Evolutionary conservation across 2,329 filamentous ascomycete species (phyloP).

Genomic region (Verruconis gallopava): DNA sequence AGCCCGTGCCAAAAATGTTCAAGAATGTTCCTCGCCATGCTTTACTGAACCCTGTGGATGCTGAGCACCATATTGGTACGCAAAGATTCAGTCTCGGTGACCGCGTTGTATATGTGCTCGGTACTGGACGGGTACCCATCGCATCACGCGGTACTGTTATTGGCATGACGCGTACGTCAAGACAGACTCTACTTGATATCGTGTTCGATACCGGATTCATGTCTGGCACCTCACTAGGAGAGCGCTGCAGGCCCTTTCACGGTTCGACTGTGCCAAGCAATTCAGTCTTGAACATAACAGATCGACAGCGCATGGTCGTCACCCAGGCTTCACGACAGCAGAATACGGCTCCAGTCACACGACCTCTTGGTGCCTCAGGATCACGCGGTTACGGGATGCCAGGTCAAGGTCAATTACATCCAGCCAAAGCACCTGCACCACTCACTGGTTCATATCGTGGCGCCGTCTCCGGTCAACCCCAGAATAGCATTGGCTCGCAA

Average conservation of each 20-base stretch:
- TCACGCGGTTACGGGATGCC: constrained; percentile 41
- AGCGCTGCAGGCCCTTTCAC: constrained; percentile 83
- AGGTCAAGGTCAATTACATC: constrained; percentile 43
- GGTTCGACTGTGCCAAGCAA: constrained; percentile 81
- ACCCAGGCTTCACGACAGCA: constrained; percentile 47
- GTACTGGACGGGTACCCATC: constrained; percentile 89
- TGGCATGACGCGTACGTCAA: constrained; percentile 78
- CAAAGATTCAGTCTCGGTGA: constrained; percentile 79
- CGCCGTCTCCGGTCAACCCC: constrained; percentile 38
- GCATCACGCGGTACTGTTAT: constrained; percentile 87
- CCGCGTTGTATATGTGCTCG: constrained; percentile 82
- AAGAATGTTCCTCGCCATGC: constrained; percentile 74
- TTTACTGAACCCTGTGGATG: constrained; percentile 83
- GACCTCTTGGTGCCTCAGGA: constrained; percentile 37
- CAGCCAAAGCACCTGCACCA: constrained; percentile 43
- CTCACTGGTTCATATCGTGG: constrained; percentile 46
- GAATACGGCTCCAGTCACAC: constrained; percentile 33
- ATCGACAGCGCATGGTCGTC: constrained; percentile 64
- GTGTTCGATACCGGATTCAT: constrained; percentile 94
- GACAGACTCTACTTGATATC: constrained; percentile 72
- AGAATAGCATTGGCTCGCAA: constrained; percentile 18
- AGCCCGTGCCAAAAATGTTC: constrained; percentile 53
- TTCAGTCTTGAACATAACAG: constrained; percentile 77
- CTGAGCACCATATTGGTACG: constrained; percentile 79
- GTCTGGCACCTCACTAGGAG: constrained; percentile 85